These are phyloP conservation scores for Agrocybe praecox DNA, from an alignment of 768 basidiomycete species.

Conservation along the genomic window DNA sequence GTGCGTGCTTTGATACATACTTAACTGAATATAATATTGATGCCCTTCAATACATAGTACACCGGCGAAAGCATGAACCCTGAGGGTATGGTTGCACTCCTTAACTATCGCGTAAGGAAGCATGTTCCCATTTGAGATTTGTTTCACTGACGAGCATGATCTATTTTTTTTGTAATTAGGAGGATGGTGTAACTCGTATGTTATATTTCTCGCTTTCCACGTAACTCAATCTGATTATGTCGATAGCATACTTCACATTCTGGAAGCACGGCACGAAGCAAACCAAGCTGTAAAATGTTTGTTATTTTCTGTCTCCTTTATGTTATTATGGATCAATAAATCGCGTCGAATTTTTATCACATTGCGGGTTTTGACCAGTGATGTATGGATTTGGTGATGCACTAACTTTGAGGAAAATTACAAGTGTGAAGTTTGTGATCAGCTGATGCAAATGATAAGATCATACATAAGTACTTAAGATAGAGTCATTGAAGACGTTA, in stretches of 20 bases:
- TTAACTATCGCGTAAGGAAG: conserved; percentile 86
- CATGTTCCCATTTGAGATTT: not conserved
- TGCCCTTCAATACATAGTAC: conserved; percentile 56
- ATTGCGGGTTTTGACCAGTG: too few relatives aligned
- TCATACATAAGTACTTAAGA: too few relatives aligned
- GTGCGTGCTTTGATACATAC: conserved; percentile 42
- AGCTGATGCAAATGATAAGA: not conserved
- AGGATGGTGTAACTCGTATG: conserved; percentile 83
- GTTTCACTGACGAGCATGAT: not conserved
- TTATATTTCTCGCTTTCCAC: conserved; percentile 11
- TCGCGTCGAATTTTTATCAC: too few relatives aligned
- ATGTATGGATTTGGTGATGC: too few relatives aligned
- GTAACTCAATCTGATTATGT: conserved; percentile 4
- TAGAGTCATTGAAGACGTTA: too few relatives aligned
- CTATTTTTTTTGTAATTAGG: conserved; percentile 36
- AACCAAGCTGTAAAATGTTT: conserved; percentile 56
- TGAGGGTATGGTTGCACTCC: conserved; percentile 93
- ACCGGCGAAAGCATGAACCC: conserved; percentile 74
- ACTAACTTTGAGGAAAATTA: too few relatives aligned
- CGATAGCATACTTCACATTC: conserved; percentile 84
- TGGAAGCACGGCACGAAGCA: conserved; percentile 95
- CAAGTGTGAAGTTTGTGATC: not conserved
- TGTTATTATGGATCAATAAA: not conserved
- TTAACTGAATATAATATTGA: not conserved
- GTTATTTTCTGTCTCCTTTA: conserved; percentile 13